Evolutionary conservation across 805 yeast genomes (phyloP).

Genomic region (Candida boleticola): DNA sequence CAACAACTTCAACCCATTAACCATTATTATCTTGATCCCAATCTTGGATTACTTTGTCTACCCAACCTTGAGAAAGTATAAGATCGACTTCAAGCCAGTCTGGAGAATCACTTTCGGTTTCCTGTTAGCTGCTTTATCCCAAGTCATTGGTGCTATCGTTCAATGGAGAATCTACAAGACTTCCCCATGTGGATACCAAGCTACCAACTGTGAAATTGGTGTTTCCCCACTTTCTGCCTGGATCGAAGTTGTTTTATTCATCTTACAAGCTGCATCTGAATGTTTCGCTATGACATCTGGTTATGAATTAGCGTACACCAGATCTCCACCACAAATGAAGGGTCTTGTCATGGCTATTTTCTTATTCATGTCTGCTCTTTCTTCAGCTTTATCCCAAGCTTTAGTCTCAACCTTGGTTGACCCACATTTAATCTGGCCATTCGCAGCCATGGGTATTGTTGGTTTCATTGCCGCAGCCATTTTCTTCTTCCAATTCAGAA

Average conservation of each 20-base stretch:
- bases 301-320: constrained; percentile 53
- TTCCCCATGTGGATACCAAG: constrained; percentile 51
- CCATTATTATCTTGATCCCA: constrained; percentile 52
- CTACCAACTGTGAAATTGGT: constrained; percentile 33
- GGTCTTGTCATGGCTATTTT: constrained; percentile 49
- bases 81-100: constrained; percentile 42
- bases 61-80: constrained; percentile 42
- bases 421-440: constrained; percentile 41
- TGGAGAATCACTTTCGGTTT: constrained; percentile 49
- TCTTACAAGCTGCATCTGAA: constrained; percentile 51
- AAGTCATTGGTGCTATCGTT: constrained; percentile 49
- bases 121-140: constrained; percentile 44
- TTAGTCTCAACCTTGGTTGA: constrained; percentile 40
- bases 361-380: constrained; percentile 43
- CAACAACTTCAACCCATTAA: constrained; percentile 52
- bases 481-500: constrained; percentile 33
- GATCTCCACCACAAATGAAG: constrained; percentile 50
- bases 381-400: constrained; percentile 47
- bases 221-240: constrained; percentile 32
- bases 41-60: constrained; percentile 47
- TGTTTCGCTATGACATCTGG: constrained; percentile 52
- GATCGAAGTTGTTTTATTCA: constrained; percentile 24
- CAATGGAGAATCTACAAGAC: constrained; percentile 48
- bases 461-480: constrained; percentile 29
- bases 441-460: constrained; percentile 37